Evolutionary conservation across 352 stramenopile genomes (phyloP).

Genomic region (Phytophthora crassamura): DNA sequence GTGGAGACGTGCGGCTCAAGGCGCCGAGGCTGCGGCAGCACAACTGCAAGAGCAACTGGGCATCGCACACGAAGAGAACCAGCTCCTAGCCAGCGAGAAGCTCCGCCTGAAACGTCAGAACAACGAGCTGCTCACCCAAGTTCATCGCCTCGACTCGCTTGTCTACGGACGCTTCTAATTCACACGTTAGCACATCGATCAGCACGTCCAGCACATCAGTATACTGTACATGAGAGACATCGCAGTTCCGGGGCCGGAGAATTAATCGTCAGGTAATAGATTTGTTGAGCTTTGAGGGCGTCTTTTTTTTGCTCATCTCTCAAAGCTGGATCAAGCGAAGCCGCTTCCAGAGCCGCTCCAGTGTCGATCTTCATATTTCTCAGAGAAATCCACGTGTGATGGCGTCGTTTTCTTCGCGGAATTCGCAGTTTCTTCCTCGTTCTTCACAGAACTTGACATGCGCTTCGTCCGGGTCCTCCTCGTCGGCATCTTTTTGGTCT

Average conservation of each 20-base stretch:
- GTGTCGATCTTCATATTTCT: slow-evolving; percentile 44
- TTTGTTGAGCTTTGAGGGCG: slow-evolving; percentile 14
- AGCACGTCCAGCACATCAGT: slow-evolving; percentile 6
- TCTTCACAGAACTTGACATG: neutral
- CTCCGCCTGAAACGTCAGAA: slow-evolving; percentile 74
- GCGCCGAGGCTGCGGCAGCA: slow-evolving; percentile 45
- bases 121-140: slow-evolving; percentile 70
- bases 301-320: slow-evolving; percentile 10
- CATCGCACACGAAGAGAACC: slow-evolving; percentile 68
- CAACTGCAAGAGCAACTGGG: slow-evolving; percentile 70
- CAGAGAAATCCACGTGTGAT: slow-evolving; percentile 38
- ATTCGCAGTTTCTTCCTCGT: slow-evolving; percentile 9
- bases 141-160: slow-evolving; percentile 77
- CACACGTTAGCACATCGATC: slow-evolving; percentile 10
- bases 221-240: slow-evolving; percentile 8
- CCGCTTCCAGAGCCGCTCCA: slow-evolving; percentile 55
- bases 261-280: slow-evolving; percentile 9
- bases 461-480: slow-evolving; percentile 29
- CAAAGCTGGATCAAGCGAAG: slow-evolving; percentile 31
- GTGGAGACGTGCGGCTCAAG: slow-evolving; percentile 62
- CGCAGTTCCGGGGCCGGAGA: neutral
- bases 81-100: slow-evolving; percentile 65
- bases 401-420: slow-evolving; percentile 9
- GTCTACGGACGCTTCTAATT: slow-evolving; percentile 80
- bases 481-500: neutral